Conservation (phyloP, 345 rosid species). For the Moricandia arvensis region DNA sequence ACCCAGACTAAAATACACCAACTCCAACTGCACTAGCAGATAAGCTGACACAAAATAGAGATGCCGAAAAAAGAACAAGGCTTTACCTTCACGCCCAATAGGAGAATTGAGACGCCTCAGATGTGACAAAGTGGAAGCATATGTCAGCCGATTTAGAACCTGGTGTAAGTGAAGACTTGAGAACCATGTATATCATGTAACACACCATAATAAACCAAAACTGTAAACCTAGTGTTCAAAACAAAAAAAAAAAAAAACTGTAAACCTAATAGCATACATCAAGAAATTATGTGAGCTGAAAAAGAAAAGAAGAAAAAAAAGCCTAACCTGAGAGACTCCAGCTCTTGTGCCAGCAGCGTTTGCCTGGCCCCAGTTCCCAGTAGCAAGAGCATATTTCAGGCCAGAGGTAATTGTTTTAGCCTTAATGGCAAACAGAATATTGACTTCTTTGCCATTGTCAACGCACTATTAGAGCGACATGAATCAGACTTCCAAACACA, state of each 20-base stretch:
- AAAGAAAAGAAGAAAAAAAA: background rate
- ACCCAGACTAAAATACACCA: background rate
- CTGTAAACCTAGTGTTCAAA: slow-evolving; percentile 5
- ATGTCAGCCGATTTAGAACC: slow-evolving; percentile 96
- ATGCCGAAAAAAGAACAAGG: slow-evolving; percentile 18
- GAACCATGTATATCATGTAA: slow-evolving; percentile 4
- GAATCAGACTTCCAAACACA: slow-evolving; percentile 25
- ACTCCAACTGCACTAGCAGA: slow-evolving; percentile 2
- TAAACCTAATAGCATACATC: slow-evolving; percentile 14
- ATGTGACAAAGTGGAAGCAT: slow-evolving; percentile 95
- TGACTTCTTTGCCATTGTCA: slow-evolving; percentile 95
- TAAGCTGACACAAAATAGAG: background rate
- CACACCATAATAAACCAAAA: background rate
- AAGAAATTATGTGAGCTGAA: background rate
- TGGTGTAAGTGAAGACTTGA: slow-evolving; percentile 25
- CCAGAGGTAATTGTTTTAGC: slow-evolving; percentile 99
- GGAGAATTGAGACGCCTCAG: slow-evolving; percentile 96
- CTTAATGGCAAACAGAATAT: slow-evolving; percentile 91
- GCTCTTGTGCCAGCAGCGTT: slow-evolving; percentile 99
- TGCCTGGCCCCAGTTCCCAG: slow-evolving; percentile 99
- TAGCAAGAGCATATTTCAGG: slow-evolving; percentile 93
- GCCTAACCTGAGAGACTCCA: slow-evolving; percentile 94
- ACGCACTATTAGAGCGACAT: slow-evolving; percentile 57
- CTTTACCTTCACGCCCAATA: slow-evolving; percentile 94
- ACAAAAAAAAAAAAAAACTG: too few relatives aligned